Percentiles rank a stretch among this genome's conserved stretches.
phyloP scores from a whole-genome alignment of 139 green algal genomes.

The Trebouxia sp. region DNA sequence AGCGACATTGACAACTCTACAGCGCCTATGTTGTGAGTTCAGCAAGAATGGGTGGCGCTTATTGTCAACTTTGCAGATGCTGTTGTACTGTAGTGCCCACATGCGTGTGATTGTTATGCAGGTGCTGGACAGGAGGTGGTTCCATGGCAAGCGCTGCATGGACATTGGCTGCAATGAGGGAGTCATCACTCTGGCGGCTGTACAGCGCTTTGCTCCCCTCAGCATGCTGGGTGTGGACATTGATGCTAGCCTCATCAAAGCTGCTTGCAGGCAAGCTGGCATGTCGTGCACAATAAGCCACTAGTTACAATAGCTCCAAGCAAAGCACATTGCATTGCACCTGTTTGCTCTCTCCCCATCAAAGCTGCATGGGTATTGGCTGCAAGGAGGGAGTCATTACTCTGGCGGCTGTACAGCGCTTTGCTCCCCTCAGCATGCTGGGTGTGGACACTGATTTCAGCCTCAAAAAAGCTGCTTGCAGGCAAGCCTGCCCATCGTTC shows the following conservation, averaged over 20 bases:
- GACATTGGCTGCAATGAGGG: constrained; percentile 96
- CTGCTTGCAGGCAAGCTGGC: constrained; percentile 45
- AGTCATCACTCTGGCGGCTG: constrained; percentile 81
- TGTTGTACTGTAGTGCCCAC: neutral
- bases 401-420: constrained; percentile 66
- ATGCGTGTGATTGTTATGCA: neutral
- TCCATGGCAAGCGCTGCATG: constrained; percentile 64
- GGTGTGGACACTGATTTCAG: constrained; percentile 87
- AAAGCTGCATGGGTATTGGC: constrained; percentile 85
- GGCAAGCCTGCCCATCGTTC: neutral
- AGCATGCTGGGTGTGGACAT: constrained; percentile 86
- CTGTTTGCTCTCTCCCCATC: no score
- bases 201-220: constrained; percentile 45
- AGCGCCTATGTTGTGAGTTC: no score
- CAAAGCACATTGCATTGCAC: no score
- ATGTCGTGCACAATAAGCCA: neutral
- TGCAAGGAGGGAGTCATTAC: constrained; percentile 94
- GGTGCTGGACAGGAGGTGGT: constrained; percentile 63
- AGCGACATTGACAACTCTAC: no score
- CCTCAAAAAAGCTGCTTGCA: constrained; percentile 37
- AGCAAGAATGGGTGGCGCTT: no score
- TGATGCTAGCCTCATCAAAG: constrained; percentile 69
- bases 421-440: constrained; percentile 55
- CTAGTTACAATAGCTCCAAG: no score
- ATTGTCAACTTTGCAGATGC: no score